A percentile compares a stretch with the other conserved stretches of the same genome.
These are phyloP conservation scores for Pseudonitzschia multiseries DNA, from an alignment of 108 stramenopile species.

Conservation along the genomic window DNA sequence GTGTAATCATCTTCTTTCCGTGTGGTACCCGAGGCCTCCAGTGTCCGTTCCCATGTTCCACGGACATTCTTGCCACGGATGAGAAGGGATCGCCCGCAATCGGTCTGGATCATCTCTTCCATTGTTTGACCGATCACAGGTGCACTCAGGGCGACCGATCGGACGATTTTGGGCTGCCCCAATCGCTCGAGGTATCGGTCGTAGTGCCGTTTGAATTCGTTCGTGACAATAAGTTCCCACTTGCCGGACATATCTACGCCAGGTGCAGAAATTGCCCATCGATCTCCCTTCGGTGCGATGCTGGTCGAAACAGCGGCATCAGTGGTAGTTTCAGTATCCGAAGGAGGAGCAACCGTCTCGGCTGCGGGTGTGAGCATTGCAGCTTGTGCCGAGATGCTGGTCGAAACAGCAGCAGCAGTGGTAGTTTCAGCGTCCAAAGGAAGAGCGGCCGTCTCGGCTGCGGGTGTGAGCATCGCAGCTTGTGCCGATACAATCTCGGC, in stretches of 20 bases:
- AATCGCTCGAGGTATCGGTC: slow-evolving; percentile 66
- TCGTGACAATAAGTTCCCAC: slow-evolving; percentile 68
- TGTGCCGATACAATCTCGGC: not conserved
- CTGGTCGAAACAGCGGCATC: not conserved
- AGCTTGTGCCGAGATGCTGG: too few relatives aligned
- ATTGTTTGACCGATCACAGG: slow-evolving; percentile 63
- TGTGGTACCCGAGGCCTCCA: slow-evolving; percentile 61
- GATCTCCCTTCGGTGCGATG: slow-evolving; percentile 42
- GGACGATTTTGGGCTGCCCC: slow-evolving; percentile 76
- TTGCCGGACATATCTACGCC: slow-evolving; percentile 66
- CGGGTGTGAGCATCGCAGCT: not conserved
- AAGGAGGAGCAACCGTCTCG: not conserved
- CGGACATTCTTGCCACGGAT: slow-evolving; percentile 68
- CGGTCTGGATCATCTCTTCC: slow-evolving; percentile 66
- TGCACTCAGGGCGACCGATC: slow-evolving; percentile 57
- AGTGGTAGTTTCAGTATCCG: not conserved
- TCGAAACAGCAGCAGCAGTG: too few relatives aligned
- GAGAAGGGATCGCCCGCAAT: slow-evolving; percentile 51
- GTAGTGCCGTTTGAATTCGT: slow-evolving; percentile 70
- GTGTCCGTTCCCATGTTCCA: slow-evolving; percentile 77
- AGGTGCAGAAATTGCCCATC: slow-evolving; percentile 62
- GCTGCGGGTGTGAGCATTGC: not conserved
- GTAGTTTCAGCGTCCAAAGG: not conserved
- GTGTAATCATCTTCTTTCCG: slow-evolving; percentile 19
- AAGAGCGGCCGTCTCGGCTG: not conserved